Evolutionary conservation across 75 land plant species (phyloP).

Genomic region (Pinus taeda): DNA sequence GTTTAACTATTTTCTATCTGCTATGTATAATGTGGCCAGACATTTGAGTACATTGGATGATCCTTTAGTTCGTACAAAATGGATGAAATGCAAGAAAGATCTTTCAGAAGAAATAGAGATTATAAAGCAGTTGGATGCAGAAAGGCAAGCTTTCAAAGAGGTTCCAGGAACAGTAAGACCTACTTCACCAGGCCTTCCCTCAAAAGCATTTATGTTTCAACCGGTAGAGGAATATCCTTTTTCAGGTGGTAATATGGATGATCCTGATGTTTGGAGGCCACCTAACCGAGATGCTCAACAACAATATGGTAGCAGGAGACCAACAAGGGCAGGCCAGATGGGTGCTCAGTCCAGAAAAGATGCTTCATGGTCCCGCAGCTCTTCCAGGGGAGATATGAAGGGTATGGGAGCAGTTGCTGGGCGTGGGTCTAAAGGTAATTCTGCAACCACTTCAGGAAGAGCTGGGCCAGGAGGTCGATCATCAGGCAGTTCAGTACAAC

Average conservation of each 20-base stretch:
- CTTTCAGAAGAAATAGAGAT: conserved; percentile 82
- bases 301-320: conserved; percentile 68
- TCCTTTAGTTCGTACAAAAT: conserved; percentile 72
- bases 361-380: conserved; percentile 73
- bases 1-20: not conserved
- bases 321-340: conserved; percentile 71
- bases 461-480: conserved; percentile 50
- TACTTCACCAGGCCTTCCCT: conserved; percentile 56
- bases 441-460: conserved; percentile 19
- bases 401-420: conserved; percentile 13
- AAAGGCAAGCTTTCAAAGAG: conserved; percentile 82
- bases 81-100: conserved; percentile 90
- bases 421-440: conserved; percentile 44
- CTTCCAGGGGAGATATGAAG: conserved; percentile 22
- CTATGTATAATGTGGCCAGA: conserved; percentile 27
- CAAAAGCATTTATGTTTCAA: conserved; percentile 67
- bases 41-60: conserved; percentile 85
- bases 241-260: conserved; percentile 57
- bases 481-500: conserved; percentile 33
- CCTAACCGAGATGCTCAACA: conserved; percentile 63
- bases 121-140: conserved; percentile 91
- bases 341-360: conserved; percentile 57
- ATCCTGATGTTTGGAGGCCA: conserved; percentile 99
- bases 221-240: conserved; percentile 82
- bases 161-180: conserved; percentile 44